These are phyloP conservation scores for Neonectria sp. DNA, from an alignment of 2,329 filamentous ascomycete species.

Conservation along the genomic window DNA sequence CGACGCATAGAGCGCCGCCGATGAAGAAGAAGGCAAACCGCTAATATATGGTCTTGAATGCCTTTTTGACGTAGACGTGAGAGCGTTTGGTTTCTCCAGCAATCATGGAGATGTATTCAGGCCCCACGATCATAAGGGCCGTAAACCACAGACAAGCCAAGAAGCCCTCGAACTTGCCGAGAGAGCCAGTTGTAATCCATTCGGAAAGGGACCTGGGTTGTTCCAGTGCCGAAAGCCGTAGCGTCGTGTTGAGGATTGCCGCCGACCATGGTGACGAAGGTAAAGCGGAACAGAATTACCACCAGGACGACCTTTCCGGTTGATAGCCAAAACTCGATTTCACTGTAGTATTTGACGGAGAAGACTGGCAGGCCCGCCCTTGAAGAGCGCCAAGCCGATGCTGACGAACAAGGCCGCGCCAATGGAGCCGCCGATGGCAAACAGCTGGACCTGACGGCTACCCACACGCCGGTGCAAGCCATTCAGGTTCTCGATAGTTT, in stretches of 20 bases:
- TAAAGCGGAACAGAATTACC: constrained; percentile 70
- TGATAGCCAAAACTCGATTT: constrained; percentile 62
- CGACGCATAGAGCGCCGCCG: constrained; percentile 53
- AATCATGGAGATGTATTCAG: constrained; percentile 73
- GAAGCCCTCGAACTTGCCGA: constrained; percentile 77
- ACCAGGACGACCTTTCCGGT: constrained; percentile 71
- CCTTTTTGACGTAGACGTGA: constrained; percentile 45
- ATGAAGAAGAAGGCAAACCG: constrained; percentile 51
- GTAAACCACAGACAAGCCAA: constrained; percentile 73
- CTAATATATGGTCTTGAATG: constrained; percentile 48
- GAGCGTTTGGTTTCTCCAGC: constrained; percentile 61
- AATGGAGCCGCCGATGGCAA: constrained; percentile 10
- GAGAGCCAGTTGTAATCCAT: constrained; percentile 68
- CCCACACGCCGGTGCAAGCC: not conserved
- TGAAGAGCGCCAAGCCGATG: too few relatives aligned
- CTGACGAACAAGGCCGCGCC: constrained; percentile 1
- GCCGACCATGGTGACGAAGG: constrained; percentile 73
- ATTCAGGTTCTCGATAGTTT: too few relatives aligned
- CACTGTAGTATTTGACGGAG: constrained; percentile 58
- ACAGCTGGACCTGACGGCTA: constrained; percentile 1
- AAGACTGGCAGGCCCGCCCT: constrained; percentile 30
- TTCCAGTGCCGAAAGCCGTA: constrained; percentile 79
- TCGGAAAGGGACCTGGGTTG: constrained; percentile 67
- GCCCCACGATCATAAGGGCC: constrained; percentile 71
- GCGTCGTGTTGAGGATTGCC: constrained; percentile 69